Base-by-base conservation (phyloP, 2,329 filamentous ascomycete species). In the Paraphaeosphaeria sporulosa region DNA sequence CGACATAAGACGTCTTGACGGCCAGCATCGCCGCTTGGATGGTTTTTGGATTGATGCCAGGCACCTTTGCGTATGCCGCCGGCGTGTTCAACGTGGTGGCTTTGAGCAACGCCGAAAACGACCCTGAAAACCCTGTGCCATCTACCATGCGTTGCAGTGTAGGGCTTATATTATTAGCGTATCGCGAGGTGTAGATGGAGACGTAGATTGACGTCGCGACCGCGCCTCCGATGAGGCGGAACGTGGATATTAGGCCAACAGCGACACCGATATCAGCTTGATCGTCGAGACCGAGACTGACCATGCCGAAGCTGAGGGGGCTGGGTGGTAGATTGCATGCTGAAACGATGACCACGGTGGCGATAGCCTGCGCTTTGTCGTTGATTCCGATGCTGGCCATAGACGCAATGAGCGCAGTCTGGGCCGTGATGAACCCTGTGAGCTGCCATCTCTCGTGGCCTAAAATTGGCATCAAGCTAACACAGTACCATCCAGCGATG, bases 201-300 rank as follows among this genome's bases (percentile, higher is more conserved):
- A 74, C 76, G 69, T 78, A 80, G 57, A 80, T 78, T 30, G 75
- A 76, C 4, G 73, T 78, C 9, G 76, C 76, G 1, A 80, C 70
- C 17, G 78, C 75, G 51, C 78, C 77, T 23, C 75, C 75, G 30
- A 79, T 69, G 4, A 79, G 71, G 13, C 78, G 71, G 61, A 76
- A 77, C 8, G 78, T 79, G 0, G 73, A 72, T 1, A 73, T 74
- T 0, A 79, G 68, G n/a, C 77, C 78, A 36, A 77, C 75, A 1
- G 77, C 76, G 12, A 78, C 67, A 23, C 78, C 77, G 32, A 79
- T 70, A 58, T 79, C 77, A 8, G 43, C 62, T 51, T 78, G 78
- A 53, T 78, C 73, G 1, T 75, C 69, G 0, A 80, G 59, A 15
- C 73, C 75, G 25, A 79, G 67, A 10, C 70, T 74, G 6, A 79